Conservation (phyloP, 768 basidiomycete genomes). For the Lyophyllum semitale region DNA sequence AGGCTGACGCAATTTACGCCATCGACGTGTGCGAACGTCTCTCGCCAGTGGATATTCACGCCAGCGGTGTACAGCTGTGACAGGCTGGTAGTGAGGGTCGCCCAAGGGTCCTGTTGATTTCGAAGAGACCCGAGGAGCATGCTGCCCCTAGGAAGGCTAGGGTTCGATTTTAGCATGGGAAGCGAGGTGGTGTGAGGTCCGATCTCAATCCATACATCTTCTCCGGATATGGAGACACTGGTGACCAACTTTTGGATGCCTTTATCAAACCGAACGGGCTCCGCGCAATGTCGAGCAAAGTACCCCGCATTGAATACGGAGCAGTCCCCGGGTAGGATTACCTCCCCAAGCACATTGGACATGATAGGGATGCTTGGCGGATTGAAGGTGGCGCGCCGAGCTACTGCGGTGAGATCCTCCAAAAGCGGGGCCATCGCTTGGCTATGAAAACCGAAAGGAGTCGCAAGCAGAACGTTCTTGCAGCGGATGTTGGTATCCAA, state of each 20-base stretch:
- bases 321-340: conserved; percentile 54
- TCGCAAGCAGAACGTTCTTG: conserved; percentile 46
- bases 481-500: conserved; percentile 37
- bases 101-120: conserved; percentile 44
- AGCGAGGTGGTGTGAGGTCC: conserved; percentile 63
- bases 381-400: conserved; percentile 35
- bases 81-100: conserved; percentile 46
- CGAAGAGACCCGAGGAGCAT: conserved; percentile 53
- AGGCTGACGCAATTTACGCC: conserved; percentile 47
- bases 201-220: conserved; percentile 64
- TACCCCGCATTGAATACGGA: conserved; percentile 51
- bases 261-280: conserved; percentile 57
- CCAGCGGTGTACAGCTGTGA: conserved; percentile 47
- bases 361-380: conserved; percentile 59
- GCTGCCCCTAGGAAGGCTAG: conserved; percentile 28
- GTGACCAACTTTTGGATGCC: conserved; percentile 46
- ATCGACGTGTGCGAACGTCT: conserved; percentile 48
- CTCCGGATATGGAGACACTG: conserved; percentile 21
- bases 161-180: conserved; percentile 53
- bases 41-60: conserved; percentile 52
- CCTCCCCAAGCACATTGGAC: conserved; percentile 59
- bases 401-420: conserved; percentile 45
- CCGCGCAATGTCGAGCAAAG: conserved; percentile 57
- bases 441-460: conserved; percentile 70
- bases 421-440: conserved; percentile 61